These are phyloP conservation scores for Rhizopus stolonifer DNA, from an alignment of 371 early-diverging fungal species.

Conservation along the genomic window DNA sequence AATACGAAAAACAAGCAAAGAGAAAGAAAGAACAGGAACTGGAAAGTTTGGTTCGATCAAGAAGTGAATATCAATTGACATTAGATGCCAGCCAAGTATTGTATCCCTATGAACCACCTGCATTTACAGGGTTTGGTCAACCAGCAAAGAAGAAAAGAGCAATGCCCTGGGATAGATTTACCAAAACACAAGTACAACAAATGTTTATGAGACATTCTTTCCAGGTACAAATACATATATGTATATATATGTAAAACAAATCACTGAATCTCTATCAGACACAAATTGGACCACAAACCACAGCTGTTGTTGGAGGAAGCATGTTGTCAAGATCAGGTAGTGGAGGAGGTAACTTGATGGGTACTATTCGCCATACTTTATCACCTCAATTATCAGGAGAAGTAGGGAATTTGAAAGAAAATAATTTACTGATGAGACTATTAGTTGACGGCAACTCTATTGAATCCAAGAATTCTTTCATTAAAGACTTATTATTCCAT, in stretches of 20 bases:
- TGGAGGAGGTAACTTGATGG: conserved; percentile 75
- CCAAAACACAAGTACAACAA: conserved; percentile 64
- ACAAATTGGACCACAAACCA: conserved; percentile 68
- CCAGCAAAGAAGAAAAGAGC: conserved; percentile 11
- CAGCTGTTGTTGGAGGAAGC: conserved; percentile 63
- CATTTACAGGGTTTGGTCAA: conserved; percentile 47
- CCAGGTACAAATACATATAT: conserved; percentile 51
- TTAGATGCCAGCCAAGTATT: conserved; percentile 60
- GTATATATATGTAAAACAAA: not conserved
- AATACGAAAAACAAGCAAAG: conserved; percentile 76
- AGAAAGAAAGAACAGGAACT: conserved; percentile 73
- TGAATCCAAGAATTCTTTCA: conserved; percentile 58
- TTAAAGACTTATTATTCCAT: conserved; percentile 71
- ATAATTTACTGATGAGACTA: not conserved
- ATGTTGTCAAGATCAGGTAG: conserved; percentile 74
- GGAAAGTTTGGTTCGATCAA: conserved; percentile 75
- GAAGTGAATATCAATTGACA: conserved; percentile 55
- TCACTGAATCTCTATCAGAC: conserved; percentile 44
- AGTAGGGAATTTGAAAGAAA: conserved; percentile 31
- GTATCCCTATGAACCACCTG: conserved; percentile 54
- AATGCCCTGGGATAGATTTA: conserved; percentile 30
- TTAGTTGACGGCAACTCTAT: conserved; percentile 58
- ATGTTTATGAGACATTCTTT: conserved; percentile 83
- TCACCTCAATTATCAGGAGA: conserved; percentile 72
- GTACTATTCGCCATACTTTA: conserved; percentile 72